Evolutionary conservation across 108 stramenopile genomes (phyloP), one percentile per base, ranked within the genome.

Genomic region (Pseudonitzschia pungens): DNA sequence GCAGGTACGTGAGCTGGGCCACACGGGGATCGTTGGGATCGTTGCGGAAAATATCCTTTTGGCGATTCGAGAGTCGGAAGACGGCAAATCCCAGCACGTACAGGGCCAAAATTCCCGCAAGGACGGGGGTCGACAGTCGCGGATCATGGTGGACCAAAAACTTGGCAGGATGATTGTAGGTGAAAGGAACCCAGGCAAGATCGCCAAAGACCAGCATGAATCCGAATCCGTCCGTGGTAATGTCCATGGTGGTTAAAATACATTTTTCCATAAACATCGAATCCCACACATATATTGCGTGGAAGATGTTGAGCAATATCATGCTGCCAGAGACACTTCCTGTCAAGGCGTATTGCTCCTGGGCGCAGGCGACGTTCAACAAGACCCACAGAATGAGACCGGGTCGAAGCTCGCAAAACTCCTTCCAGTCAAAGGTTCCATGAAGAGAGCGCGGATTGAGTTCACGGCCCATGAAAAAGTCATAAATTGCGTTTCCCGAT

Each of bases 221-320:
- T 21, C 99, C 99, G 84, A 99, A 98, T 40, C 99, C 99, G 83
- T 99, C 99, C 32, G 97, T 98, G 40, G 98, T 99, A 73, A 99
- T 97, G 79, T 99, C 99, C 99, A 99, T 98, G 53, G 98, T 99
- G 36, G 97, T 97, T 15, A 99, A 78, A 48, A 99, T 98, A 41
- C 95, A 89, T 45, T 87, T 83, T 79, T 99, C 99, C 76, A 91
- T 84, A 83, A 89, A 97, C 52, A 96, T 81, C 16, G 95, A 91
- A 76, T 99, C 99, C 96, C 97, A 97, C 12, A 99, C 99, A 76
- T 99, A 99, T 31, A 94, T 59, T 20, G 88, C 94, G 76, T 98
- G 99, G 57, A 97, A 95, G 3, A 89, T 51, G 59, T 94, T 92
- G 36, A 98, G 76, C 26, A 96, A 74, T 22, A 96, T 74, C 98